Percentiles rank a stretch among this genome's conserved stretches.
Conservation (phyloP, 768 basidiomycete species). For the Postia placenta region DNA sequence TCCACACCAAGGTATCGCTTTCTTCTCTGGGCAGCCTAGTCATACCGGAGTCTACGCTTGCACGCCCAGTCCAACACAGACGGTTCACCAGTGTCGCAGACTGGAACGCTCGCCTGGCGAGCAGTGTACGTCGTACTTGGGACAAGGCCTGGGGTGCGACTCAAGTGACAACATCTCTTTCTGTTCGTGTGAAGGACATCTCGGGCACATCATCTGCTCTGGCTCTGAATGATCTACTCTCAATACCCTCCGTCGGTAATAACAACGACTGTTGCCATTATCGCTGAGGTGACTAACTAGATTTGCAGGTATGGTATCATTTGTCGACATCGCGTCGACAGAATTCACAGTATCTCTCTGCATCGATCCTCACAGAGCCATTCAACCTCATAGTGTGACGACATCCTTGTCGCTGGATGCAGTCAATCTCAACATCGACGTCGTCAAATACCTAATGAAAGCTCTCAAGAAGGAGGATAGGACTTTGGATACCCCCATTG, state of each 20-base stretch:
- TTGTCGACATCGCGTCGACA: conserved; percentile 44
- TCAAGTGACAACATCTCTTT: conserved; percentile 48
- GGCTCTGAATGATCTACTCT: background rate
- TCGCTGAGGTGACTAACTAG: background rate
- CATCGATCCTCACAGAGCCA: conserved; percentile 54
- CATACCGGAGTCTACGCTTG: conserved; percentile 10
- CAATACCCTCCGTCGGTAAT: conserved; percentile 6
- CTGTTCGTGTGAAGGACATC: conserved; percentile 43
- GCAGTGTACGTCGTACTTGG: conserved; percentile 58
- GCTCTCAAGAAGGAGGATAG: background rate
- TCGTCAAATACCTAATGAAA: conserved; percentile 25
- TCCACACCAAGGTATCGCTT: conserved; percentile 53
- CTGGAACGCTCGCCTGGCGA: conserved; percentile 58
- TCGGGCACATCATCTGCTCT: conserved; percentile 27
- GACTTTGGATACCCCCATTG: background rate
- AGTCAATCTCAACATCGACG: conserved; percentile 42
- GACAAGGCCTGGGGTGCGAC: conserved; percentile 64
- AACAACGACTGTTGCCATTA: background rate
- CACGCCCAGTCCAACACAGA: conserved; percentile 4
- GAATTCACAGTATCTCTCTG: conserved; percentile 41
- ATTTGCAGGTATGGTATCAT: conserved; percentile 11
- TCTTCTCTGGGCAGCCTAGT: conserved; percentile 39
- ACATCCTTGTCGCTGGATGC: conserved; percentile 39
- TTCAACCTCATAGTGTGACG: conserved; percentile 50
- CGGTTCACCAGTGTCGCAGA: conserved; percentile 44